These are phyloP conservation scores for Yarrowia sp. DNA, from an alignment of 805 yeast species.

Conservation along the genomic window DNA sequence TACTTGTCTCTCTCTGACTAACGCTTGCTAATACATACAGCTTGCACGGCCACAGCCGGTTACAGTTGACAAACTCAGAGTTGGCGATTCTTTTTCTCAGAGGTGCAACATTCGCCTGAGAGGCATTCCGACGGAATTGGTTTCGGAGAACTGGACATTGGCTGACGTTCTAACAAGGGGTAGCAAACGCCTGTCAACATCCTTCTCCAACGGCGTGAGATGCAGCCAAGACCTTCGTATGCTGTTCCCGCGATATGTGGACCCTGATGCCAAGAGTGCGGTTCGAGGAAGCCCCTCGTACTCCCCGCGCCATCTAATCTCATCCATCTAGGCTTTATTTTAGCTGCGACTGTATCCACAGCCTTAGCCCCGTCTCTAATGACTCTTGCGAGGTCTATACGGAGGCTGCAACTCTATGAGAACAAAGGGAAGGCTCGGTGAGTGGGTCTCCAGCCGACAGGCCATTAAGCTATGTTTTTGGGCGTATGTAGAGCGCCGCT, in stretches of 20 bases:
- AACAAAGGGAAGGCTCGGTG: neutral
- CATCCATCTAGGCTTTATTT: conserved; percentile 11
- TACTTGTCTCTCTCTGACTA: too few relatives aligned
- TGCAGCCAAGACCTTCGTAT: conserved; percentile 9
- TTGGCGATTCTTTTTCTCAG: neutral
- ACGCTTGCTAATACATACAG: neutral
- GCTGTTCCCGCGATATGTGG: neutral
- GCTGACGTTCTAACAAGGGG: neutral
- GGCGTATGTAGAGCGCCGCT: neutral
- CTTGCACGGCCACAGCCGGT: neutral
- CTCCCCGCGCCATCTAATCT: neutral
- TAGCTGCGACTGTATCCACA: neutral
- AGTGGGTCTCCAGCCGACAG: neutral
- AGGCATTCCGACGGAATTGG: conserved; percentile 4
- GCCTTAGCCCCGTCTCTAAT: neutral
- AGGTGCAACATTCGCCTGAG: neutral
- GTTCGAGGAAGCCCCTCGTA: neutral
- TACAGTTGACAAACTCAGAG: neutral
- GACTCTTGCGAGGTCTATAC: neutral
- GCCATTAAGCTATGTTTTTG: neutral
- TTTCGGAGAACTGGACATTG: neutral
- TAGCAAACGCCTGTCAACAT: neutral
- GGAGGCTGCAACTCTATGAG: neutral
- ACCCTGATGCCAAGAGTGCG: neutral
- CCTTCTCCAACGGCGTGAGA: neutral